Evolutionary conservation across 441 rosid genomes (phyloP), one percentile per base, ranked within the genome.

Genomic region (Gossypium davidsonii): DNA sequence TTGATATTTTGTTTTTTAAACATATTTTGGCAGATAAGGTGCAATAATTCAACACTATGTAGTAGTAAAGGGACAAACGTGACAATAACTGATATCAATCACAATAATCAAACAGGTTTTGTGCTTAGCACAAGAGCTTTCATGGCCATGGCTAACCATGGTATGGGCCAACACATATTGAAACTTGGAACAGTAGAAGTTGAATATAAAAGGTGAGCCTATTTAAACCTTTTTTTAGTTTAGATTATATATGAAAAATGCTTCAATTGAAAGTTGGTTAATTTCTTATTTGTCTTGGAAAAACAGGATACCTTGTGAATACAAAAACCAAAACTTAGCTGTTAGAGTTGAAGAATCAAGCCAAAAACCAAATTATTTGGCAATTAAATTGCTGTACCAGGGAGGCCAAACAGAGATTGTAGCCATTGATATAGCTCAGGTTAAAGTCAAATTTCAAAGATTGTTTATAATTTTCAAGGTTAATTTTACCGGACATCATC

Each of bases 381-480:
- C 94, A 15, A 70, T 90, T 11, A 89, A 90, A 78, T 57, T 90
- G 49, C 76, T 91, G 73, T 88, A 89, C 79, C 97, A 91, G 80
- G 98, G 97, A 42, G 98, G 98, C 5, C 96, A 94, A 78, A 91
- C 97, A 0, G 98, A 94, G 67, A 77, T 94, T 0, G 97, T 89
- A 6, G 89, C 78, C 65, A 81, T 92, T 3, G 97, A 90, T 75
- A 83, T 92, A 17, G 94, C 97, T 25, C 82, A 81, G 79, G 89
- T 86, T 10, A 64, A 17, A 78, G 34, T 58, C 1, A 18, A 39
- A 18, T 4, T 15, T 25, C 23, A 17, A 62, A 4, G 18, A 34
- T 18, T 37, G 14, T 31, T 31, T 31, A 31, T 4, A 31, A 31
- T 4, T 4, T 31, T 31, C 34, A 31, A 31, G 34, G 34, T 31